These are phyloP conservation scores for Pseudogymnoascus sp. DNA, from an alignment of 2,329 filamentous ascomycete species.

Conservation along the genomic window DNA sequence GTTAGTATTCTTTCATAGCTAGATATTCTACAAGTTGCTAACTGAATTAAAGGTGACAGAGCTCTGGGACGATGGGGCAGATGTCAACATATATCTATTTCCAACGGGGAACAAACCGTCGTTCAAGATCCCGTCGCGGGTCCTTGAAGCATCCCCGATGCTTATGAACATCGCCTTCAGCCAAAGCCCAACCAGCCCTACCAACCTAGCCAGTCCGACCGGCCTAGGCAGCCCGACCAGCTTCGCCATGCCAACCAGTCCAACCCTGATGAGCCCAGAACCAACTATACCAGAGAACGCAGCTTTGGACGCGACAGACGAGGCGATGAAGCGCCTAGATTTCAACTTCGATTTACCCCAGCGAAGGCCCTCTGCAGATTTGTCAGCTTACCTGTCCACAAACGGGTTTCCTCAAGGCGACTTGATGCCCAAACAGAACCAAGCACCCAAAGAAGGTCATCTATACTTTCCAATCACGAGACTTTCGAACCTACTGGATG, in stretches of 20 bases:
- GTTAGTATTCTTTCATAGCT: slow-evolving; percentile 27
- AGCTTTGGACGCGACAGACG: background rate
- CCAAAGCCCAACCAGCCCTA: slow-evolving; percentile 6
- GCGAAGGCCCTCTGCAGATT: slow-evolving; percentile 33
- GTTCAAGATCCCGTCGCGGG: slow-evolving; percentile 50
- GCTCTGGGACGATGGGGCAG: slow-evolving; percentile 55
- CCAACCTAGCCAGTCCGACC: slow-evolving; percentile 21
- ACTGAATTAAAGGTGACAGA: slow-evolving; percentile 47
- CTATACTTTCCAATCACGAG: slow-evolving; percentile 42
- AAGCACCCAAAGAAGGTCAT: slow-evolving; percentile 36
- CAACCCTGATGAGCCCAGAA: slow-evolving; percentile 25
- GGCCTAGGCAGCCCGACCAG: slow-evolving; percentile 34
- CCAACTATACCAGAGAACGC: background rate
- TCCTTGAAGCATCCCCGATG: slow-evolving; percentile 41
- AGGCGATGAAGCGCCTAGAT: slow-evolving; percentile 41
- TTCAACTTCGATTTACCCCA: slow-evolving; percentile 25
- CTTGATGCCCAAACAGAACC: slow-evolving; percentile 18
- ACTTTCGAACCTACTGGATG: slow-evolving; percentile 26
- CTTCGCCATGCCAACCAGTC: slow-evolving; percentile 40
- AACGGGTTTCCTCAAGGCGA: slow-evolving; percentile 18
- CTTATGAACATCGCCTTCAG: slow-evolving; percentile 17
- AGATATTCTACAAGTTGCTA: slow-evolving; percentile 2
- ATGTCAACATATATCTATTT: slow-evolving; percentile 50
- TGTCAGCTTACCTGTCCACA: slow-evolving; percentile 14
- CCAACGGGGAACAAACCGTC: slow-evolving; percentile 46